Evolutionary conservation across 2,329 filamentous ascomycete species (phyloP).

Genomic region (Phialophora macrospora): DNA sequence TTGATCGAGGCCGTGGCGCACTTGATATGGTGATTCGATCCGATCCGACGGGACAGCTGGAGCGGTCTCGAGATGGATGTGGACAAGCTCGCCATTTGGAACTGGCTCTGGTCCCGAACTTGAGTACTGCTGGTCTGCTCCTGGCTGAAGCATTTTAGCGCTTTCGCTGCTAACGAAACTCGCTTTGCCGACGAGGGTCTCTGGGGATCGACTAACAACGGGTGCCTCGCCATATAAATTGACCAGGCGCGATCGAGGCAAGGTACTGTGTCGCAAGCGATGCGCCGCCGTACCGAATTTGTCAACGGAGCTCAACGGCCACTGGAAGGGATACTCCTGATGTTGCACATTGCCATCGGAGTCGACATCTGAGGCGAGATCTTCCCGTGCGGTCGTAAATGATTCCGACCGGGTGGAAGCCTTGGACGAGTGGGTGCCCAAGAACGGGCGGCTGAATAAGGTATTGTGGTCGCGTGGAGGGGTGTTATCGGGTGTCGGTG

Average conservation of each 20-base stretch:
- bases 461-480: constrained; percentile 61
- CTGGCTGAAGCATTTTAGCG: too few species aligned
- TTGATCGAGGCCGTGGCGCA: constrained; percentile 13
- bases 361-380: constrained; percentile 66
- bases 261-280: constrained; percentile 22
- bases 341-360: constrained; percentile 43
- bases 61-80: constrained; percentile 4
- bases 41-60: neutral
- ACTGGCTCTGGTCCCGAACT: neutral
- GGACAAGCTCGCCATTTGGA: constrained; percentile 27
- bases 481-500: constrained; percentile 74
- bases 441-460: constrained; percentile 49
- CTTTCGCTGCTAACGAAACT: neutral
- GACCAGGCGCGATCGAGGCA: constrained; percentile 29
- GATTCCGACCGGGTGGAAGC: constrained; percentile 70
- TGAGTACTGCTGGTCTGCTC: neutral
- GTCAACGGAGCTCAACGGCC: constrained; percentile 19
- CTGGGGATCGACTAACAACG: constrained; percentile 2
- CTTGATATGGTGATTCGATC: constrained; percentile 10
- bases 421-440: constrained; percentile 61
- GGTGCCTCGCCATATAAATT: constrained; percentile 16
- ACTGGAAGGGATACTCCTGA: constrained; percentile 15
- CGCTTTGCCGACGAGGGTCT: constrained; percentile 5
- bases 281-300: constrained; percentile 16
- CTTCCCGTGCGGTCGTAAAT: constrained; percentile 73